Conservation (phyloP, 768 basidiomycete species). For the Mycena polygramma region DNA sequence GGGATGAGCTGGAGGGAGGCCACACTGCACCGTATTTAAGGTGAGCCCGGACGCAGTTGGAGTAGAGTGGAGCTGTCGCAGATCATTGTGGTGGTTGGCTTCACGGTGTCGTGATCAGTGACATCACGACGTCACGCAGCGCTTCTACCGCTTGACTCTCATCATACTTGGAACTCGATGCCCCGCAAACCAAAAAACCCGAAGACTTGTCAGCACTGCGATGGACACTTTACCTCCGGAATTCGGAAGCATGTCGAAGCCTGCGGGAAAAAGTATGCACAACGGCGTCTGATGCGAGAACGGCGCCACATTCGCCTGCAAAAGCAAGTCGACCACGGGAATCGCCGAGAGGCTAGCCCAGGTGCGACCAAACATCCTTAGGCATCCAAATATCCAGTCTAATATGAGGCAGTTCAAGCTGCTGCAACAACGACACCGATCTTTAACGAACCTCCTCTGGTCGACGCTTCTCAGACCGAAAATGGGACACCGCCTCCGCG, state of each 20-base stretch:
- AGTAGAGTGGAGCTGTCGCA: too few relatives aligned
- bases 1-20: too few relatives aligned
- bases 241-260: constrained; percentile 8
- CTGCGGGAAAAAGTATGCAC: neutral
- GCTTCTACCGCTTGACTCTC: neutral
- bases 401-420: neutral
- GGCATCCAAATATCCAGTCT: too few relatives aligned
- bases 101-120: constrained; percentile 12
- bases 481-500: neutral
- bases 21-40: too few relatives aligned
- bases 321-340: constrained; percentile 10
- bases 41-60: too few relatives aligned
- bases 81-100: too few relatives aligned
- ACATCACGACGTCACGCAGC: constrained; percentile 3
- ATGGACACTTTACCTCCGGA: neutral
- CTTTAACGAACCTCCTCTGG: neutral
- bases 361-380: too few relatives aligned
- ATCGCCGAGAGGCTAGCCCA: neutral
- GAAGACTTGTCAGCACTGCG: neutral
- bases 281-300: neutral
- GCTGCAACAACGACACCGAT: neutral
- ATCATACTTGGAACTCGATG: neutral
- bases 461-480: neutral
- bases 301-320: neutral
- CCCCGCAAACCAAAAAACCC: neutral